Evolutionary conservation across 2,329 filamentous ascomycete genomes (phyloP).

Genomic region (Aspergillus arachidicola): DNA sequence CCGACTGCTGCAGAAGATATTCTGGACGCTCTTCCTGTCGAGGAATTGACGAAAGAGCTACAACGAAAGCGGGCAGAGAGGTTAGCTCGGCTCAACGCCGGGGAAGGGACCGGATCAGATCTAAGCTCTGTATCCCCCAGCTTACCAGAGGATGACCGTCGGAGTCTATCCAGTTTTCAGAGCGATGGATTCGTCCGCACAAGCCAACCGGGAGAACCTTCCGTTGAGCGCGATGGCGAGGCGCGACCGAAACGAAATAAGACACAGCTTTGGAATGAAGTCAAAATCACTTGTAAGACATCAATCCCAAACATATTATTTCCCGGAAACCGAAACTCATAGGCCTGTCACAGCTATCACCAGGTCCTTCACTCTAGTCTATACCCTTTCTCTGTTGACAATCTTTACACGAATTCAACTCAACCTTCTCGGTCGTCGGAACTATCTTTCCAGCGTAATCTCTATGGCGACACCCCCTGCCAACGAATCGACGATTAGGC

Average conservation of each 20-base stretch:
- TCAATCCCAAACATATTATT: not conserved
- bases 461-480: slow-evolving; percentile 77
- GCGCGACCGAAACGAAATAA: slow-evolving; percentile 72
- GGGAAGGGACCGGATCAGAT: slow-evolving; percentile 61
- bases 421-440: slow-evolving; percentile 91
- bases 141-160: slow-evolving; percentile 78
- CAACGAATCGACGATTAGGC: slow-evolving; percentile 74
- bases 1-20: slow-evolving; percentile 91
- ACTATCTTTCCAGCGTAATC: slow-evolving; percentile 94
- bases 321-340: slow-evolving; percentile 15
- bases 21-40: slow-evolving; percentile 83
- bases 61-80: slow-evolving; percentile 87
- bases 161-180: slow-evolving; percentile 73
- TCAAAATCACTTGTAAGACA: slow-evolving; percentile 85
- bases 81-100: slow-evolving; percentile 59
- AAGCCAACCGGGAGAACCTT: slow-evolving; percentile 69
- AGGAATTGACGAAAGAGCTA: slow-evolving; percentile 88
- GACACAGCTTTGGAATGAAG: slow-evolving; percentile 93
- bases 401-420: slow-evolving; percentile 94
- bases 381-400: slow-evolving; percentile 84
- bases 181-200: slow-evolving; percentile 83
- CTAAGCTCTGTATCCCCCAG: slow-evolving; percentile 63
- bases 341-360: slow-evolving; percentile 69
- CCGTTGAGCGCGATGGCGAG: slow-evolving; percentile 51
- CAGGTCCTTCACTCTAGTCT: slow-evolving; percentile 85